Evolutionary conservation across 768 basidiomycete species (phyloP), one percentile per base, ranked within the genome.

Genomic region (Panus rudis): DNA sequence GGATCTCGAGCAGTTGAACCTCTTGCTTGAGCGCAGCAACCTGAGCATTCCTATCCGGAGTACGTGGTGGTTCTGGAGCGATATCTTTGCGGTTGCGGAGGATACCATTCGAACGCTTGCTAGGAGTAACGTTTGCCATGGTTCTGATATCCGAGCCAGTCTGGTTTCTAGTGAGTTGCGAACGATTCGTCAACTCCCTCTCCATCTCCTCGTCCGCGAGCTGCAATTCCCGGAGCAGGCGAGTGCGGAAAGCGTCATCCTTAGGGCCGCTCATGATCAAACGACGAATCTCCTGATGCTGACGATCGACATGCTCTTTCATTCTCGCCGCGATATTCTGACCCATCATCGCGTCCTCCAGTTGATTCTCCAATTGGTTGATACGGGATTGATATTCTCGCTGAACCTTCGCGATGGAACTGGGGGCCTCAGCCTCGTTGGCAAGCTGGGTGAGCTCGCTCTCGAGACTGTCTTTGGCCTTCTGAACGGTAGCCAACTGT

Each of bases 221-320:
- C 52, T 82, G 72, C 24, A 87, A 69, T 52, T 86, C 81, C 23
- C 70, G 72, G 19, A 86, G 63, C 4, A 87, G 62, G 14, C 75
- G 72, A 17, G 71, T 65, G 39, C 81, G 78, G 69, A 86, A 80
- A 4, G 70, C 64, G 25, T 73, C 72, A 47, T 84, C 84, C 27
- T 71, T 68, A 7, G 79, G 73, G 10, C 70, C 70, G 39, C 67
- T 67, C 63, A 75, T 67, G 42, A 86, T 74, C 19, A 85, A 66
- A n/a, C 75, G 68, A 4, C 82, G 76, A 31, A 87, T 73, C 48
- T 87, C 84, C n/a, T 73, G 72, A 54, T 84, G 83, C 42, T 85
- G 82, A 13, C 71, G 72, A 51, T 79, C 77, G 23, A 85, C 72
- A 35, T 72, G 76, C 27, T 78, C 76, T 51, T 71, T 75, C 51